phyloP scores from a whole-genome alignment of 805 yeast genomes.

The Alloascoidea africana region DNA sequence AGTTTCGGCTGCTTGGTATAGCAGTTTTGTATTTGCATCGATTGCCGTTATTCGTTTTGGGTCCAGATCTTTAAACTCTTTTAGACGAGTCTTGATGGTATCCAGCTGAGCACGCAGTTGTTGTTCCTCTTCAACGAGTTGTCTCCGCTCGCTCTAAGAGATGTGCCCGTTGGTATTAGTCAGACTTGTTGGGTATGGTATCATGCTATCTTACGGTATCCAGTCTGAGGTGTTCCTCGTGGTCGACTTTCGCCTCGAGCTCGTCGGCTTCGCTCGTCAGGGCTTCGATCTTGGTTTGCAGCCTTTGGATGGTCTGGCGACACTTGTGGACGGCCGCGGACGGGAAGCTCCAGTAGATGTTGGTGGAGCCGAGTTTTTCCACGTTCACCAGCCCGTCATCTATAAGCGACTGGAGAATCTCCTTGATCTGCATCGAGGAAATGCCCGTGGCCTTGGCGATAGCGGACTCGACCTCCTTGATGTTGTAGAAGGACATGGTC shows the following conservation, averaged over 20 bases:
- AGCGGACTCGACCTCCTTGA: constrained; percentile 34
- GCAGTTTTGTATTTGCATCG: constrained; percentile 12
- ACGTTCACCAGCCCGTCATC: constrained; percentile 33
- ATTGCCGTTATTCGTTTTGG: constrained; percentile 10
- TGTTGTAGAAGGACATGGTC: constrained; percentile 21
- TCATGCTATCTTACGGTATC: constrained; percentile 4
- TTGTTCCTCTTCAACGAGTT: too few relatives aligned
- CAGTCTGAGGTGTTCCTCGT: constrained; percentile 4
- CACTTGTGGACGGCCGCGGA: constrained; percentile 15
- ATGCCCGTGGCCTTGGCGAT: constrained; percentile 32
- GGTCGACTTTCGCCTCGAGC: constrained; percentile 5
- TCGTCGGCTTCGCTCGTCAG: constrained; percentile 7
- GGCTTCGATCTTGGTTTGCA: constrained; percentile 6
- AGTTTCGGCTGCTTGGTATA: constrained; percentile 6
- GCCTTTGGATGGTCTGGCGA: constrained; percentile 7
- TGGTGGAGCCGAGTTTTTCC: constrained; percentile 40
- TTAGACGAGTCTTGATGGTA: too few relatives aligned
- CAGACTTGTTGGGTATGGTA: too few relatives aligned
- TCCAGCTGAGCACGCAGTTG: too few relatives aligned
- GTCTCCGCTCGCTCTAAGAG: too few relatives aligned
- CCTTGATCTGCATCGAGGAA: constrained; percentile 40
- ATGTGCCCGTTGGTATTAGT: too few relatives aligned
- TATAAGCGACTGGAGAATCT: constrained; percentile 26
- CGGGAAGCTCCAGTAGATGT: constrained; percentile 35
- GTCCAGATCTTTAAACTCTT: too few relatives aligned